A percentile compares a stretch with the other conserved stretches of the same genome.
These are phyloP conservation scores for Alternaria triticina DNA, from an alignment of 2,329 filamentous ascomycete species.

Conservation along the genomic window DNA sequence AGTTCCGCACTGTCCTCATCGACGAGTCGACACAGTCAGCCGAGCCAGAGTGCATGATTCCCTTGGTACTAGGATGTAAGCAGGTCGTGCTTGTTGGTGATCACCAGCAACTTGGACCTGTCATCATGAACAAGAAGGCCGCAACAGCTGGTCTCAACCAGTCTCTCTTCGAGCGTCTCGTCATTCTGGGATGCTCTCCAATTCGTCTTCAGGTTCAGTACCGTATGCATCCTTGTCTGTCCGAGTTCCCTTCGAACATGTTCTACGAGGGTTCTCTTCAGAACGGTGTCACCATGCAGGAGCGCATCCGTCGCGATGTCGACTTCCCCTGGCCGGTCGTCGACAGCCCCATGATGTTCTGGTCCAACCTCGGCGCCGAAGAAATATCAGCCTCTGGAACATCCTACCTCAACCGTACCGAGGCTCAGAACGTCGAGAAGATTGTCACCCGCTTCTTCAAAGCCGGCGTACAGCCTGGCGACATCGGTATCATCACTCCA, in stretches of 20 bases:
- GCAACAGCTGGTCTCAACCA: constrained; percentile 97
- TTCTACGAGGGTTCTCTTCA: constrained; percentile 98
- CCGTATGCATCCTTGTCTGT: constrained; percentile 97
- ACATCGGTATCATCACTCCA: constrained; percentile 97
- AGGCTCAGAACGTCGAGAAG: constrained; percentile 97
- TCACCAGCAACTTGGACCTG: constrained; percentile 95
- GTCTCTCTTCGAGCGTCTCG: constrained; percentile 95
- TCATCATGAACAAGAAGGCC: constrained; percentile 99
- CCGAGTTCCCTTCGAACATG: constrained; percentile 98
- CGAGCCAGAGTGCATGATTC: constrained; percentile 99
- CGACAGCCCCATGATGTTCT: constrained; percentile 99
- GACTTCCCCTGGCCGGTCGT: constrained; percentile 97
- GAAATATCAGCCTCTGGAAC: constrained; percentile 98
- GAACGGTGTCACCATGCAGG: constrained; percentile 90
- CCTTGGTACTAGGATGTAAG: constrained; percentile 94
- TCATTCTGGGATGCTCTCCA: constrained; percentile 86
- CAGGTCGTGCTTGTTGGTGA: constrained; percentile 98
- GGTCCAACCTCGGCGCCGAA: constrained; percentile 96
- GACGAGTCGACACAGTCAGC: constrained; percentile 98
- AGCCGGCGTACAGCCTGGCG: constrained; percentile 89
- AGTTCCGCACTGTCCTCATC: constrained; percentile 96
- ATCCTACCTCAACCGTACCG: constrained; percentile 96
- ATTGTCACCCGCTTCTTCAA: constrained; percentile 99
- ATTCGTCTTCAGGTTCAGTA: constrained; percentile 97
- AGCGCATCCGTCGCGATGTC: constrained; percentile 87